Percentiles rank a stretch among this genome's conserved stretches.
Evolutionary conservation across 2,329 filamentous ascomycete species (phyloP).

Genomic region (Corinectria fuckeliana): DNA sequence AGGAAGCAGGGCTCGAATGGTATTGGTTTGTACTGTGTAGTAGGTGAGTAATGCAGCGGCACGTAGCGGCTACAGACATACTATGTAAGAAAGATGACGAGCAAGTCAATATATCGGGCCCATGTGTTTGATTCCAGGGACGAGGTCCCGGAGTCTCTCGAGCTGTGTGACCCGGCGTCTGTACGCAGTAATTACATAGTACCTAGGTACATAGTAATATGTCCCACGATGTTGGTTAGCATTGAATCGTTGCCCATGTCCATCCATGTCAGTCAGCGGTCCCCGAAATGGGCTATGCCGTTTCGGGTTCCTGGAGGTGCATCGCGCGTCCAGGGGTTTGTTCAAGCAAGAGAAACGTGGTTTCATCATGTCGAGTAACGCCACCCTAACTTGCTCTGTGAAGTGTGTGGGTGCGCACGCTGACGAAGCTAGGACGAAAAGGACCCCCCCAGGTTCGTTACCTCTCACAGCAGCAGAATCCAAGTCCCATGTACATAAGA

Average conservation of each 20-base stretch:
- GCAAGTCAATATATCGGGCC: conserved; percentile 1
- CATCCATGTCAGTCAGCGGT: conserved; percentile 6
- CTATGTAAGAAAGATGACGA: background rate
- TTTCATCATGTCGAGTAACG: conserved; percentile 33
- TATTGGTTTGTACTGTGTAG: background rate
- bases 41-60: background rate
- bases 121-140: conserved; percentile 1
- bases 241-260: conserved; percentile 9
- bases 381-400: conserved; percentile 1
- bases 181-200: too few species aligned
- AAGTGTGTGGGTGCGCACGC: background rate
- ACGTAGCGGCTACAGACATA: background rate
- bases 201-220: too few species aligned
- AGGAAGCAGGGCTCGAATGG: background rate
- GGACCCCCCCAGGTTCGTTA: conserved; percentile 3
- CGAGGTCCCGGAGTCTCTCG: background rate
- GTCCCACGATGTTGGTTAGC: conserved; percentile 5
- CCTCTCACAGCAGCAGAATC: background rate
- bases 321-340: conserved; percentile 21
- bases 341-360: conserved; percentile 22
- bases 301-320: conserved; percentile 25
- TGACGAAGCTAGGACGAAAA: conserved; percentile 13
- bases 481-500: too few species aligned
- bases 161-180: conserved; percentile 1
- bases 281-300: conserved; percentile 9